phyloP scores from a whole-genome alignment of 495 filamentous ascomycete genomes.

The Hypoxylon perforatum region DNA sequence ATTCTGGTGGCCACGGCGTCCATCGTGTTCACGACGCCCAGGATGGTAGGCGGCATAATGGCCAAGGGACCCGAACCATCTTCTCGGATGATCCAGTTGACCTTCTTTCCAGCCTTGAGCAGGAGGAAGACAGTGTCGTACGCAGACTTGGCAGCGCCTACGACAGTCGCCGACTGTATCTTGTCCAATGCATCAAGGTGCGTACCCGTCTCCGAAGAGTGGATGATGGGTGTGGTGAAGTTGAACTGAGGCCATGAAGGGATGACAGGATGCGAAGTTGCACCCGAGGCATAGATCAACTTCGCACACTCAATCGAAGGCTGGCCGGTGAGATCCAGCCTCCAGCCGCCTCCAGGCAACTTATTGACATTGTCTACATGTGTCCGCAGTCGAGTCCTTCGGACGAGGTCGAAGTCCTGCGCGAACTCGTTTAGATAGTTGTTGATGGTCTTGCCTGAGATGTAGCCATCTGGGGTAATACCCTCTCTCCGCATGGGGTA shows the following conservation, averaged over 20 bases:
- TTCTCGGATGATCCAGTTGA: slow-evolving; percentile 58
- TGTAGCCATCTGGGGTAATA: slow-evolving; percentile 37
- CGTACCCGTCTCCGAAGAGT: slow-evolving; percentile 47
- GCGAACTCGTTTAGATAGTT: slow-evolving; percentile 46
- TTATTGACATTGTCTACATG: slow-evolving; percentile 40
- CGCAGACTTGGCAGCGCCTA: slow-evolving; percentile 60
- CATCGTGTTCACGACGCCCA: slow-evolving; percentile 43
- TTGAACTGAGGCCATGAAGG: slow-evolving; percentile 48
- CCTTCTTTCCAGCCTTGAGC: slow-evolving; percentile 54
- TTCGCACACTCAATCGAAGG: slow-evolving; percentile 47
- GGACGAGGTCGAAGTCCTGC: slow-evolving; percentile 44
- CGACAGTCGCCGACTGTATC: slow-evolving; percentile 50
- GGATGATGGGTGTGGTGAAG: slow-evolving; percentile 49
- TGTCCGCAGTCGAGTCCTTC: slow-evolving; percentile 46
- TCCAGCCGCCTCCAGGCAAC: slow-evolving; percentile 41
- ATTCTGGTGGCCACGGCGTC: slow-evolving; percentile 41
- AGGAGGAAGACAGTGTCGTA: slow-evolving; percentile 58
- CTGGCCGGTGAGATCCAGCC: slow-evolving; percentile 34
- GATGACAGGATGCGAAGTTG: slow-evolving; percentile 53
- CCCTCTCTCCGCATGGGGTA: slow-evolving; percentile 48
- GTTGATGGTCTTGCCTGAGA: slow-evolving; percentile 46
- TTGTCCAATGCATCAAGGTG: slow-evolving; percentile 37
- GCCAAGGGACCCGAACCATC: slow-evolving; percentile 51
- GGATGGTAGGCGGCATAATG: slow-evolving; percentile 47
- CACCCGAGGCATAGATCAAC: slow-evolving; percentile 58